Evolutionary conservation across 2,329 filamentous ascomycete species (phyloP), one percentile per base, ranked within the genome.

Genomic region (Diaporthe aspalathi): DNA sequence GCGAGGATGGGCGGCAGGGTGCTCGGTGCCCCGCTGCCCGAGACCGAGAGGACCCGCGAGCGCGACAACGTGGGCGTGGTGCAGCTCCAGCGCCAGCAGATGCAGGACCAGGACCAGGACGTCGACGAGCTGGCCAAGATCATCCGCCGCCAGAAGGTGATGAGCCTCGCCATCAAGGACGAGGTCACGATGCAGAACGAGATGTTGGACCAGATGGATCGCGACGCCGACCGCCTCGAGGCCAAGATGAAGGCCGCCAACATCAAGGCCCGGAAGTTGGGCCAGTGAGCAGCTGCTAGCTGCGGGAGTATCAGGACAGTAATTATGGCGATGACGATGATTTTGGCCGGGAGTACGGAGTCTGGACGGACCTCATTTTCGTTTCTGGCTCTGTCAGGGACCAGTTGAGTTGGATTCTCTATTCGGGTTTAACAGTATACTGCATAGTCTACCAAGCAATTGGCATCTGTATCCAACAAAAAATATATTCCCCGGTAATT

Each of bases 41-140:
- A 97, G 81, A 95, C 92, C 20, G 91, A 93, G 71, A 88, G 89
- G 73, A 95, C 93, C 53, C 83, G 93, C 16, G 93, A 95, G 79
- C 81, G 94, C 68, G 93, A 94, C 78, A 96, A 96, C 76, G 81
- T 86, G 5, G 93, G 92, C 0, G 90, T 96, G 22, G 76, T 95
- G 73, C 88, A 92, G 79, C 81, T 96, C 73, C 93, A 96, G 80
- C 86, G 89, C 76, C 87, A 93, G 77, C 89, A 93, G 79, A 93
- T 95, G 85, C 78, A 86, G 67, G 90, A 93, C 74, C 93, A 97
- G 77, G 93, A 96, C 75, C 80, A 91, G 76, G 91, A 93, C 75
- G 87, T 96, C 3, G 87, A 92, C 22, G 85, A 89, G 75, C 82
- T 96, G 69, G 86, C 88, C 1, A 89, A 89, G 74, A 91, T 94